Evolutionary conservation across 192 early-diverging fungal genomes (phyloP), one percentile per base, ranked within the genome.

Genomic region (Oehlia diaphana): DNA sequence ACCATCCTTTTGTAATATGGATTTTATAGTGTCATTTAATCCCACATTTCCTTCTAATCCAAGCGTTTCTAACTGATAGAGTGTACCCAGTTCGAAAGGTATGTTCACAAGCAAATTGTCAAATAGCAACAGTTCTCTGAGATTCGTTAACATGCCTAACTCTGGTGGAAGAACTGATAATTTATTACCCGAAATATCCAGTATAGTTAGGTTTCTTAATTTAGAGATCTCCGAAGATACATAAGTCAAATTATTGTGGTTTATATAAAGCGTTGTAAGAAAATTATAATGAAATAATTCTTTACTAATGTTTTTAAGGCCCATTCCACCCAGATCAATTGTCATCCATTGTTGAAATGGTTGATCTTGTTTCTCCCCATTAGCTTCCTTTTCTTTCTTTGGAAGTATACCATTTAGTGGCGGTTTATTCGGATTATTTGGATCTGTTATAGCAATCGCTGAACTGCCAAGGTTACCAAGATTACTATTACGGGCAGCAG

Each of bases 291-390:
- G 83, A 83, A 97, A 98, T 67, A 98, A 81, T 53, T 90, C 87
- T 44, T 85, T 79, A 23, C 91, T 89, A 2, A 99, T 84, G 72
- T 93, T 95, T 71, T 94, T 92, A 35, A 99, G 90, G 6, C 87
- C 92, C 96, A 99, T 97, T 37, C 98, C 96, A n/a, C 96, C 96
- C 74, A 99, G 82, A 82, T 99, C 98, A 31, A 99, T 83, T 13
- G 90, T 89, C 0, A 92, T 93, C 97, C 97, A 99, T 66, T 89
- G 86, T 28, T 91, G 90, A 19, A 42, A 78, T 81, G 35, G 74
- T 26, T 76, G 80, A 65, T 76, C 80, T n/a, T 42, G 23, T 61
- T 61, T 66, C 63, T 69, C 63, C 44, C 75, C 21, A 61, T 77
- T 50, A 53, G 78, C 72, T n/a, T 83, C 81, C 42, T 73, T 79